Percentiles rank a stretch among this genome's conserved stretches.
These are phyloP conservation scores for Nicotiana otophora DNA, from an alignment of 257 asterid species.

Conservation along the genomic window DNA sequence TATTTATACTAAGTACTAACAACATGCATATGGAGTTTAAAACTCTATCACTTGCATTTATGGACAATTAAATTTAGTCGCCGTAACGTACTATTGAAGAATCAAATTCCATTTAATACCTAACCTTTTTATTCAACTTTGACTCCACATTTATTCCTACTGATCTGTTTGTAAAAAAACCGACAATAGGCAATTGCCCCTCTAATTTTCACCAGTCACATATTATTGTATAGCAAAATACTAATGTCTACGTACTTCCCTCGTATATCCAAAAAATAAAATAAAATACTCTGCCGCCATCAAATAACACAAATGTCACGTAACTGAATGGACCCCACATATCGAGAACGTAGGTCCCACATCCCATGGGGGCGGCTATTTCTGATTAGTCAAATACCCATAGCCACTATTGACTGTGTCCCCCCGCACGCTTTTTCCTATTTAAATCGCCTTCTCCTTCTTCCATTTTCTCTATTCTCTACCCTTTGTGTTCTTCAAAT, in stretches of 20 bases:
- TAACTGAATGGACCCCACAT: background rate
- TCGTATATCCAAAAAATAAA: background rate
- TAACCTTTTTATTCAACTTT: background rate
- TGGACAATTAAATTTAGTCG: background rate
- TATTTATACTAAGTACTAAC: too few relatives aligned
- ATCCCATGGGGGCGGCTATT: slow-evolving; percentile 12
- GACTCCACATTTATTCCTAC: background rate
- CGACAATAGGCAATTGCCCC: background rate
- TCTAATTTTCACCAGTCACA: background rate
- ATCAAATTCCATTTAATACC: background rate
- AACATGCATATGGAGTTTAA: too few relatives aligned
- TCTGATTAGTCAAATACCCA: background rate
- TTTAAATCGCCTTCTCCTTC: background rate
- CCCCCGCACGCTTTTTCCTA: background rate
- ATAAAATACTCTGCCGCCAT: background rate
- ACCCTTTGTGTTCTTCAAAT: background rate
- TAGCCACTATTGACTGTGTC: background rate
- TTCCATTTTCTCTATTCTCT: background rate
- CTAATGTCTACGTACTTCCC: background rate
- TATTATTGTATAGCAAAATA: background rate
- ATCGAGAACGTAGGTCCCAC: background rate
- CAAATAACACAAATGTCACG: background rate
- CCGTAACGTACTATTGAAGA: background rate
- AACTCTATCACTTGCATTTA: background rate
- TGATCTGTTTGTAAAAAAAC: background rate